phyloP scores from a whole-genome alignment of 495 filamentous ascomycete genomes.

The Lasiosphaeris hirsuta region DNA sequence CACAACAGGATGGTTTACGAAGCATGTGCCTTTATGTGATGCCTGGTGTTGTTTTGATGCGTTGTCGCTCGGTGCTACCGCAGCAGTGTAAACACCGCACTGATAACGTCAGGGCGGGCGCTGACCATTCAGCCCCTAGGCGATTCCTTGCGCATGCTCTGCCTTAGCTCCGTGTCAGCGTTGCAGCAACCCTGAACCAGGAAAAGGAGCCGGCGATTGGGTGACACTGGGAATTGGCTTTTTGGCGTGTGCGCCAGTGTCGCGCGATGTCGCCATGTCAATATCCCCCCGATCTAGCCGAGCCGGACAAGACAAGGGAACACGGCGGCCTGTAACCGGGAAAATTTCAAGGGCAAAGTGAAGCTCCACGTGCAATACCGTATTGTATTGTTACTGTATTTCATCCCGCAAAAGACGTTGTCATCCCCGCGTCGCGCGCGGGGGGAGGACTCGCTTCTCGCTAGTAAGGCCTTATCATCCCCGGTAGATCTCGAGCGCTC shows the following conservation, averaged over 20 bases:
- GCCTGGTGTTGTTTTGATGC: background rate
- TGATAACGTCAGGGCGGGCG: background rate
- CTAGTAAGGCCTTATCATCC: background rate
- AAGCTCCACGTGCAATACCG: background rate
- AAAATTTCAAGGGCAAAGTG: slow-evolving; percentile 3
- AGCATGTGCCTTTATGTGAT: background rate
- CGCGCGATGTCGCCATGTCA: background rate
- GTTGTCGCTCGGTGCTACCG: too few species aligned
- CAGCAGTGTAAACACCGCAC: slow-evolving; percentile 1
- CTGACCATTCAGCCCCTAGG: background rate
- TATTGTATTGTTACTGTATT: background rate
- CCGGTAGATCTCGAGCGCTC: background rate
- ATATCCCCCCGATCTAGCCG: background rate
- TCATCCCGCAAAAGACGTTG: background rate
- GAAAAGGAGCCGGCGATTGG: slow-evolving; percentile 2
- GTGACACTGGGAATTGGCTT: background rate
- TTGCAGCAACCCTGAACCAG: slow-evolving; percentile 4
- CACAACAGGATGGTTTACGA: background rate
- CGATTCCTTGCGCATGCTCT: background rate
- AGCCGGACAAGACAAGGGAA: background rate
- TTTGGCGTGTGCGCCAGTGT: background rate
- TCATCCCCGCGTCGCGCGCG: background rate
- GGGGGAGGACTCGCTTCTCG: too few species aligned
- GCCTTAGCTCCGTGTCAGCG: slow-evolving; percentile 4
- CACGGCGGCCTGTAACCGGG: background rate